These are phyloP conservation scores for Annulohypoxylon maeteangense DNA, from an alignment of 495 filamentous ascomycete species.

Conservation along the genomic window DNA sequence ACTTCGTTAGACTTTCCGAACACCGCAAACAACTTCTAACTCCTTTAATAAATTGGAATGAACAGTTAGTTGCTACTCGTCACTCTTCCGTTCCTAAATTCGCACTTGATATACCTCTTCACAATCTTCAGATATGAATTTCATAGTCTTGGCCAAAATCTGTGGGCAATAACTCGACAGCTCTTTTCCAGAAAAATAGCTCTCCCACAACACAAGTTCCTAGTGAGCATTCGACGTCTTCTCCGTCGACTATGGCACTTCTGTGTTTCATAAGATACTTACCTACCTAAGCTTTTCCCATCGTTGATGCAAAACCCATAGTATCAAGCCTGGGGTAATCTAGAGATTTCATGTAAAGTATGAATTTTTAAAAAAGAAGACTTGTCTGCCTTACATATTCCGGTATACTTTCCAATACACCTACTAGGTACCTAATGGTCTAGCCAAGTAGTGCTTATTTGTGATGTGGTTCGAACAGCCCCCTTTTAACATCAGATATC, in stretches of 20 bases:
- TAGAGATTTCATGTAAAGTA: conserved; percentile 27
- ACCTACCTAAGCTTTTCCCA: conserved; percentile 47
- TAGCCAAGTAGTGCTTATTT: conserved; percentile 45
- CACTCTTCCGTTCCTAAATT: conserved; percentile 39
- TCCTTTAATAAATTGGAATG: conserved; percentile 33
- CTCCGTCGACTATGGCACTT: conserved; percentile 44
- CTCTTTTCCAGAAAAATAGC: conserved; percentile 12
- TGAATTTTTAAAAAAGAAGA: conserved; percentile 45
- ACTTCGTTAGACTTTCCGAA: conserved; percentile 28
- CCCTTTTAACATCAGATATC: no score
- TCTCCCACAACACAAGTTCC: conserved; percentile 35
- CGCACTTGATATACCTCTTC: conserved; percentile 36
- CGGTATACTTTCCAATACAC: conserved; percentile 34
- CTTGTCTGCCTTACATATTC: not conserved
- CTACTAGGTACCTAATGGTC: no score
- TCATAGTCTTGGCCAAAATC: conserved; percentile 39
- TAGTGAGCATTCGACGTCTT: conserved; percentile 49
- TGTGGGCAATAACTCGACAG: conserved; percentile 30
- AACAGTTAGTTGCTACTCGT: conserved; percentile 37
- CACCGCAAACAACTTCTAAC: conserved; percentile 7
- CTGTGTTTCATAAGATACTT: conserved; percentile 49
- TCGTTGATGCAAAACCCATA: conserved; percentile 18
- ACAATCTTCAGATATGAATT: not conserved
- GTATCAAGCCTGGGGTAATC: conserved; percentile 32
- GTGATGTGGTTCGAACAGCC: no score